A percentile compares a stretch with the other conserved stretches of the same genome.
phyloP scores from a whole-genome alignment of 23 red algal genomes.

The Chondrus crispus region DNA sequence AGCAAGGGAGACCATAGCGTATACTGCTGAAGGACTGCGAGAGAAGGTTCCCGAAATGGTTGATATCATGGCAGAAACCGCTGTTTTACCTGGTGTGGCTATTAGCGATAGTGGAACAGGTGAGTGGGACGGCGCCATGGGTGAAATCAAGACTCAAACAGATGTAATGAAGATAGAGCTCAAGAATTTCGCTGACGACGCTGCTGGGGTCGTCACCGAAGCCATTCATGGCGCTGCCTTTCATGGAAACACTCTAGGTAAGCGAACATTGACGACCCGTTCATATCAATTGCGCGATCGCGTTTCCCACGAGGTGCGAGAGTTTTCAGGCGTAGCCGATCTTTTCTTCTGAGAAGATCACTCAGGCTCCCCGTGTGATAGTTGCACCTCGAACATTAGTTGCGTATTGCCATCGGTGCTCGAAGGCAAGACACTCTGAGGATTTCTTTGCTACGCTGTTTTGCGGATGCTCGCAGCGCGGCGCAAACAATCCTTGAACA shows the following conservation, averaged over 20 bases:
- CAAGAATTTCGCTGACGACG: constrained; percentile 39
- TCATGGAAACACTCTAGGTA: constrained; percentile 88
- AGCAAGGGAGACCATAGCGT: constrained; percentile 76
- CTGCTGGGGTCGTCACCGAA: constrained; percentile 59
- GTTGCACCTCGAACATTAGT: constrained; percentile 32
- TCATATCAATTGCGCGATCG: neutral
- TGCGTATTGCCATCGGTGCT: neutral
- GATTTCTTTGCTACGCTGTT: too few species aligned
- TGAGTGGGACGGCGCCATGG: constrained; percentile 51
- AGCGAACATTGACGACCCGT: neutral
- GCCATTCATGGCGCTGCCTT: constrained; percentile 78
- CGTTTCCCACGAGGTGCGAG: constrained; percentile 14
- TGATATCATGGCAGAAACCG: constrained; percentile 53
- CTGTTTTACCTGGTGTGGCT: constrained; percentile 25
- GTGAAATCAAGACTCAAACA: constrained; percentile 46
- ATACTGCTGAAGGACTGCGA: constrained; percentile 80
- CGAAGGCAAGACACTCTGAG: too few species aligned
- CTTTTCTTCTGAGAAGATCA: neutral
- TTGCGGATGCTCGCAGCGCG: too few species aligned
- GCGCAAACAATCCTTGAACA: too few species aligned
- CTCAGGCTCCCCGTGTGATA: neutral
- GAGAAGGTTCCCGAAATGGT: constrained; percentile 49
- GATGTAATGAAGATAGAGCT: constrained; percentile 51
- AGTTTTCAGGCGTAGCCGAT: constrained; percentile 18
- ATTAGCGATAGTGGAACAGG: neutral